Percentiles rank a stretch among this genome's conserved stretches.
Conservation (phyloP, 2,329 filamentous ascomycete genomes). For the Rutstroemia sp. region DNA sequence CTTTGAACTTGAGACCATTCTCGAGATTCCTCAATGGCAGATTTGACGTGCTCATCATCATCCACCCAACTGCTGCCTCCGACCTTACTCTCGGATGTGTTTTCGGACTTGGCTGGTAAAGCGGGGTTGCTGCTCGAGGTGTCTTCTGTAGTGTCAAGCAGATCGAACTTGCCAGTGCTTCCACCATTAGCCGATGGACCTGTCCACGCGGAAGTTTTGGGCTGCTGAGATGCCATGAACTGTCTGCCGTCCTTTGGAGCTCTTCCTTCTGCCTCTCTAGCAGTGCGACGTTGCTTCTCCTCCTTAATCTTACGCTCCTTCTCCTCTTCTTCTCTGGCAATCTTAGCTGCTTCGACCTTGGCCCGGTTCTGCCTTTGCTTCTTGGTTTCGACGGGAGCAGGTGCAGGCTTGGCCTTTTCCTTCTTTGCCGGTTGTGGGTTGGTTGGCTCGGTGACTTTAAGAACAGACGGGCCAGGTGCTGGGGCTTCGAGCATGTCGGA, state of each 20-base stretch:
- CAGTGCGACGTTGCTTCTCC: slow-evolving; percentile 77
- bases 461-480: slow-evolving; percentile 59
- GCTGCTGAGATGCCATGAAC: slow-evolving; percentile 41
- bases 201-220: slow-evolving; percentile 39
- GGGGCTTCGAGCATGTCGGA: slow-evolving; percentile 86
- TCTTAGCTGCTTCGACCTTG: slow-evolving; percentile 78
- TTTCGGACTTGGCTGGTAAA: slow-evolving; percentile 20
- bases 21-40: slow-evolving; percentile 44
- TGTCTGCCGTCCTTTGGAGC: slow-evolving; percentile 72
- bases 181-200: slow-evolving; percentile 24
- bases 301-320: slow-evolving; percentile 66
- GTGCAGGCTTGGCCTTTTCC: slow-evolving; percentile 47
- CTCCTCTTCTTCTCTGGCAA: slow-evolving; percentile 68
- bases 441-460: slow-evolving; percentile 67
- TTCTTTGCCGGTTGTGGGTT: slow-evolving; percentile 52
- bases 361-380: slow-evolving; percentile 90
- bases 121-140: slow-evolving; percentile 29
- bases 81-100: slow-evolving; percentile 18
- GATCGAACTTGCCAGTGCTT: slow-evolving; percentile 35
- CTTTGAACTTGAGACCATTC: slow-evolving; percentile 52
- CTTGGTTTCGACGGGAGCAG: slow-evolving; percentile 73
- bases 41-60: slow-evolving; percentile 55
- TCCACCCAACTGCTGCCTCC: slow-evolving; percentile 32
- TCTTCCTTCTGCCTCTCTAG: slow-evolving; percentile 74
- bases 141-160: slow-evolving; percentile 50